Conservation (phyloP, 208 protist species). For the Trichomonas vaginalis region DNA sequence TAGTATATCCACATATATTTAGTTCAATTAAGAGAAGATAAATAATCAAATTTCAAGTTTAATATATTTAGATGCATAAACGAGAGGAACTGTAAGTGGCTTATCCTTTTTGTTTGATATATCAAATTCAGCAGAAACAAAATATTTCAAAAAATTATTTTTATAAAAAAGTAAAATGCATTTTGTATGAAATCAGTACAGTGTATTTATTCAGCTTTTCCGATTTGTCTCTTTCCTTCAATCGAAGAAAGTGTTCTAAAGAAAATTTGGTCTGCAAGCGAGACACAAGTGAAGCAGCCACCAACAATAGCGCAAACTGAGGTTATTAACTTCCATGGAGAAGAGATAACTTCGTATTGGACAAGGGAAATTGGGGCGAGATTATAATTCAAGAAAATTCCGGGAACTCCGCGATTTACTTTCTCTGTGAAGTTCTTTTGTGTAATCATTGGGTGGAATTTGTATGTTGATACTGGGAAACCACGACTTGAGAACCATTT, state of each 20-base stretch:
- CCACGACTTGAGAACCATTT: neutral
- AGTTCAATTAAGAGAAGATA: too few species aligned
- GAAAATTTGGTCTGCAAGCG: neutral
- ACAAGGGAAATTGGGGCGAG: neutral
- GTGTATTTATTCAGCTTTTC: neutral
- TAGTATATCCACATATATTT: too few species aligned
- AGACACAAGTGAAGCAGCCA: neutral
- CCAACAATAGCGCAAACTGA: neutral
- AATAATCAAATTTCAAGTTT: too few species aligned
- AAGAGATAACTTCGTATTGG: neutral
- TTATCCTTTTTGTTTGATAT: too few species aligned
- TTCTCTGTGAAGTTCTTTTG: neutral
- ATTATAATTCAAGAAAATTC: neutral
- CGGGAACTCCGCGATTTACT: neutral
- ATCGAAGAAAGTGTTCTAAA: neutral
- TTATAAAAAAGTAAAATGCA: too few species aligned
- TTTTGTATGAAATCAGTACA: too few species aligned
- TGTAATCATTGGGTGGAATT: neutral
- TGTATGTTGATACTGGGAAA: neutral
- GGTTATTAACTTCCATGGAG: neutral
- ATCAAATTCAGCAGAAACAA: too few species aligned
- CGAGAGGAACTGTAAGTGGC: too few species aligned
- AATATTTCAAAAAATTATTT: too few species aligned
- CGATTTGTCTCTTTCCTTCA: slow-evolving; percentile 6
- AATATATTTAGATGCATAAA: too few species aligned